Evolutionary conservation across 2,329 filamentous ascomycete species (phyloP), one percentile per base, ranked within the genome.

Genomic region (Scedosporium boydii): DNA sequence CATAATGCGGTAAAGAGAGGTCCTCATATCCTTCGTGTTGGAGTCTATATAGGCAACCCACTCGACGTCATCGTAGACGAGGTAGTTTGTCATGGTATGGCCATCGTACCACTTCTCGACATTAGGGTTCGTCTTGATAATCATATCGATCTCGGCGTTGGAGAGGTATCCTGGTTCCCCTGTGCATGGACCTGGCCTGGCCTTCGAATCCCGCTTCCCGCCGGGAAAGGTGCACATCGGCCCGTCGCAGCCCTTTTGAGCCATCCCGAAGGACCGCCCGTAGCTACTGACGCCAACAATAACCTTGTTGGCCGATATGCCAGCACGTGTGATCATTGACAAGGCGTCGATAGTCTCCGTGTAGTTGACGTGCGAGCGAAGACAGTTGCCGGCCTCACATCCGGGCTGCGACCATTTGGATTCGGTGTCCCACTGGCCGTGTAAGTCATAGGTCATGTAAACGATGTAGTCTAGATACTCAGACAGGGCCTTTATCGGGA

Each of bases 391-490:
- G 0, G 59, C 60, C 1, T 57, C 61, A 56, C 73, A 75, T 3
- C 68, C 69, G 2, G 62, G 67, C 59, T 71, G 69, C 1, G 75
- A 74, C 58, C 58, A 59, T 44, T 46, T 16, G 26, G 23, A 60
- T 16, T 29, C 44, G 16, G 6, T 6, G 41, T 63, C 61, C 76
- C 69, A 73, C 62, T 72, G 67, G 4, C 73, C 72, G n/a, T 74
- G 72, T 0, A 74, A 61, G 55, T 75, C 72, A 14, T 74, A 75
- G 3, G 72, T 72, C 70, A 74, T 75, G 29, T 68, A 74, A 12
- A 75, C 66, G 12, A 75, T 70, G 46, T 76, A 75, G 59, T 75
- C 71, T 0, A 74, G 46, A 1, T 66, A 26, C 2, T 62, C 58
- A 9, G 62, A 65, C 51, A 77, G 77, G 0, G 69, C 61, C 3